Conservation (phyloP, 2,329 filamentous ascomycete species). For the Alternaria triticimaculans region DNA sequence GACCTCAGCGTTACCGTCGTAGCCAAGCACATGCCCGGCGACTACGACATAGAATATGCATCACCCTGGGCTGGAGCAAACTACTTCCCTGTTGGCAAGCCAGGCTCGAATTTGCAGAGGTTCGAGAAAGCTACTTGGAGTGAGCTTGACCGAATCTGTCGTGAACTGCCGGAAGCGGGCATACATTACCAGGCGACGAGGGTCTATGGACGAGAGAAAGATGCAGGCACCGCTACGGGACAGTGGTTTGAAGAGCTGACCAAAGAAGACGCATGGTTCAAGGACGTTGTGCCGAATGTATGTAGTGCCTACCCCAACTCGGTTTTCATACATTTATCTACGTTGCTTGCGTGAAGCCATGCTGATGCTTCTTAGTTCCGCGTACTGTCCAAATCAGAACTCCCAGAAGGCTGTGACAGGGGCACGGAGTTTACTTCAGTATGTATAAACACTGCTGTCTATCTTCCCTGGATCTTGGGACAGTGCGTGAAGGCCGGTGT, state of each 20-base stretch:
- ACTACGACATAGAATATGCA: constrained; percentile 89
- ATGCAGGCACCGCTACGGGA: constrained; percentile 61
- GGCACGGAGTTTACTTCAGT: constrained; percentile 81
- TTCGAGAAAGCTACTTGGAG: constrained; percentile 56
- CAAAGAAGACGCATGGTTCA: constrained; percentile 74
- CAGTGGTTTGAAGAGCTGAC: constrained; percentile 73
- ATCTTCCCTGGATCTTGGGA: constrained; percentile 83
- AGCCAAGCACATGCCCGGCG: constrained; percentile 89
- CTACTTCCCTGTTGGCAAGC: constrained; percentile 62
- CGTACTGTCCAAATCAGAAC: constrained; percentile 60
- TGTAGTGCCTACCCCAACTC: constrained; percentile 24
- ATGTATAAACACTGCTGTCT: constrained; percentile 89
- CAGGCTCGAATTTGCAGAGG: constrained; percentile 47
- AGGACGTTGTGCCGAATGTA: constrained; percentile 72
- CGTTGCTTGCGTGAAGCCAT: not conserved
- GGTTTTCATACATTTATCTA: not conserved
- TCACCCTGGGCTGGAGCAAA: constrained; percentile 92
- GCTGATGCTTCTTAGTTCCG: constrained; percentile 59
- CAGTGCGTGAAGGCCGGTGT: constrained; percentile 79
- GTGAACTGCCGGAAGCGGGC: constrained; percentile 75
- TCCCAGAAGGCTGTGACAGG: constrained; percentile 71
- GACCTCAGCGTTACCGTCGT: constrained; percentile 71
- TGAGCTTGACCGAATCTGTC: constrained; percentile 53
- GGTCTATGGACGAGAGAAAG: constrained; percentile 69
- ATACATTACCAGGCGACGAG: constrained; percentile 74